These are phyloP conservation scores for Berkeleyomyces basicola DNA, from an alignment of 2,329 filamentous ascomycete genomes.

Conservation along the genomic window DNA sequence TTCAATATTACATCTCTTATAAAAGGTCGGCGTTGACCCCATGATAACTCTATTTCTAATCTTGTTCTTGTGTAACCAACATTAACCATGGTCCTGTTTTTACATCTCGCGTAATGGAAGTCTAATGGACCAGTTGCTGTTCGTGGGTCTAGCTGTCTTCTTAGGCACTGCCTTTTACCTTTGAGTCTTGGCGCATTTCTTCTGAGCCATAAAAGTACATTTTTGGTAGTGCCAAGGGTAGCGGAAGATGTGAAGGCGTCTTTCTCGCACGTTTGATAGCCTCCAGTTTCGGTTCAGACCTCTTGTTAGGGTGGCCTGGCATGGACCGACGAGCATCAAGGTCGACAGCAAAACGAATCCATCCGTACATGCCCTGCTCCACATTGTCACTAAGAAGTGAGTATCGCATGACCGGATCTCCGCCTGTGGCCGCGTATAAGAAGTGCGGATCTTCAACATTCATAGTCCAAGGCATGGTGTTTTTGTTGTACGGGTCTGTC, in stretches of 20 bases:
- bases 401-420: slow-evolving; percentile 43
- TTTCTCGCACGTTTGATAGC: neutral
- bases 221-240: slow-evolving; percentile 11
- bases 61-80: neutral
- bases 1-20: neutral
- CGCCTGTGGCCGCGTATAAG: slow-evolving; percentile 29
- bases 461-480: slow-evolving; percentile 29
- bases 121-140: neutral
- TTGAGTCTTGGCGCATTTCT: slow-evolving; percentile 12
- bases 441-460: slow-evolving; percentile 38
- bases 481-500: slow-evolving; percentile 30
- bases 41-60: slow-evolving; percentile 2
- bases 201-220: slow-evolving; percentile 13
- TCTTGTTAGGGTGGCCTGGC: neutral
- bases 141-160: neutral
- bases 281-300: neutral
- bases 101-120: neutral
- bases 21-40: neutral
- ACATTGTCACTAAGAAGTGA: slow-evolving; percentile 36
- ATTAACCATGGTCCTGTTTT: neutral
- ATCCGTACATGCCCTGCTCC: slow-evolving; percentile 35
- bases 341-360: slow-evolving; percentile 38
- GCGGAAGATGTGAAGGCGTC: slow-evolving; percentile 7
- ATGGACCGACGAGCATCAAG: slow-evolving; percentile 16
- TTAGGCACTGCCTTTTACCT: neutral